Percentiles rank a stretch among this genome's conserved stretches.
Evolutionary conservation across 495 filamentous ascomycete species (phyloP).

Genomic region (Chaetomium cochliodes): DNA sequence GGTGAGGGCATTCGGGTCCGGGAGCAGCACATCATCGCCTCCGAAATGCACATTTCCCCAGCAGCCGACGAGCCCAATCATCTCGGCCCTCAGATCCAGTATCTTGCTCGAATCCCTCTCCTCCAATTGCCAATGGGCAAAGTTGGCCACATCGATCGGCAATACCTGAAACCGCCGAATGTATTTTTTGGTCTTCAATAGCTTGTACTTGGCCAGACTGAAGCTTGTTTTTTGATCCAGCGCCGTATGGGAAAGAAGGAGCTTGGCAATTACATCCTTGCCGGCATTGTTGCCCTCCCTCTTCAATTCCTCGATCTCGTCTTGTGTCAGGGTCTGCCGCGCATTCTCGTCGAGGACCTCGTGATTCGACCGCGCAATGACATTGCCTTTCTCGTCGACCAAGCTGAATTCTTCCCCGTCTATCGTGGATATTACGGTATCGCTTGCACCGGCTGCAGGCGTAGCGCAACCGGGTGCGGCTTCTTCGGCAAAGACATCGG

Average conservation of each 20-base stretch:
- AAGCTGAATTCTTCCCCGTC: slow-evolving; percentile 43
- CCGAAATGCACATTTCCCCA: slow-evolving; percentile 55
- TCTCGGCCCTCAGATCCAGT: slow-evolving; percentile 88
- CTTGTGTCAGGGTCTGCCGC: slow-evolving; percentile 75
- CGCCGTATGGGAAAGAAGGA: slow-evolving; percentile 78
- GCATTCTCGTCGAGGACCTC: slow-evolving; percentile 76
- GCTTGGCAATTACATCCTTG: slow-evolving; percentile 81
- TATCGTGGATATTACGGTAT: slow-evolving; percentile 32
- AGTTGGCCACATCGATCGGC: slow-evolving; percentile 71
- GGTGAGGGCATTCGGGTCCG: slow-evolving; percentile 28
- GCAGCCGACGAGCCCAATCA: slow-evolving; percentile 62
- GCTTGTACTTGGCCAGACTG: slow-evolving; percentile 88
- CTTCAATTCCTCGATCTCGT: slow-evolving; percentile 92
- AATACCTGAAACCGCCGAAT: slow-evolving; percentile 79
- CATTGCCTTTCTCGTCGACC: slow-evolving; percentile 50
- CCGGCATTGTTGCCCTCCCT: slow-evolving; percentile 72
- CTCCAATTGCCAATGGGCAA: slow-evolving; percentile 70
- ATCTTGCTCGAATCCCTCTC: slow-evolving; percentile 75
- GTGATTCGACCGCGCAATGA: slow-evolving; percentile 74
- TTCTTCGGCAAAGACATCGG: slow-evolving; percentile 66
- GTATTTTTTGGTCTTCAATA: slow-evolving; percentile 92
- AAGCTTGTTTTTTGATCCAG: slow-evolving; percentile 94
- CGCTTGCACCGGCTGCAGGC: slow-evolving; percentile 36
- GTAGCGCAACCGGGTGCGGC: slow-evolving; percentile 38
- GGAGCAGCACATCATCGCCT: slow-evolving; percentile 38